Conservation (phyloP, 257 asterid species). For the Salvia miltiorrhiza region DNA sequence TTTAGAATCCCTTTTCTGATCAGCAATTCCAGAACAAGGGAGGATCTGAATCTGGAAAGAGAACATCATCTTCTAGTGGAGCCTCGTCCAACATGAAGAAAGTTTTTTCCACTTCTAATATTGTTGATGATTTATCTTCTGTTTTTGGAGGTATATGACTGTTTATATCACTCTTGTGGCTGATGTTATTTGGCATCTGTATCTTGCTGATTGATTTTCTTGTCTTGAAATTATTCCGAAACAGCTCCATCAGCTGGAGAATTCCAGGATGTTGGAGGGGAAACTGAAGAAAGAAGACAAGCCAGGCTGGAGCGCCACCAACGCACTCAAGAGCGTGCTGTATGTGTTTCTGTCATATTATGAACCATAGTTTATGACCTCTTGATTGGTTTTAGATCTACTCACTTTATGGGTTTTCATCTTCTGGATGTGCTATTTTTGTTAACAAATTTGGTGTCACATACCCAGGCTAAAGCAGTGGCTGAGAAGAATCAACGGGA, state of each 20-base stretch:
- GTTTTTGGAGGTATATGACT: constrained; percentile 72
- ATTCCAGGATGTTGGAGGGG: constrained; percentile 90
- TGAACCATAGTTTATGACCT: not conserved
- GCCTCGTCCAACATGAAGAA: constrained; percentile 71
- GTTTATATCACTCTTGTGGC: not conserved
- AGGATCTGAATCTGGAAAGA: constrained; percentile 61
- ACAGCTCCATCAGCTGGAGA: constrained; percentile 70
- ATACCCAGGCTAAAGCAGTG: constrained; percentile 83
- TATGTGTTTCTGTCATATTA: constrained; percentile 37
- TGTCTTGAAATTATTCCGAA: constrained; percentile 24
- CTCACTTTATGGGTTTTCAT: not conserved
- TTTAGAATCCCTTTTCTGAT: constrained; percentile 67
- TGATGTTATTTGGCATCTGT: constrained; percentile 11
- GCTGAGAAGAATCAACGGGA: constrained; percentile 97
- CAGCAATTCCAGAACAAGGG: constrained; percentile 58
- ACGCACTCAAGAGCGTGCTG: constrained; percentile 97
- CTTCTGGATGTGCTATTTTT: constrained; percentile 12
- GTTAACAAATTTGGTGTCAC: constrained; percentile 14
- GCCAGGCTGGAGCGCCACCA: constrained; percentile 90
- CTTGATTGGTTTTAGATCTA: not conserved
- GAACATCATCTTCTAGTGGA: constrained; percentile 51
- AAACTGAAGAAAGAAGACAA: constrained; percentile 91
- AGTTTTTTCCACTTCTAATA: constrained; percentile 63
- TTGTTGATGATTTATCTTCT: constrained; percentile 90
- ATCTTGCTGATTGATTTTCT: constrained; percentile 28